phyloP scores from a whole-genome alignment of 1,139 yeast genomes.

The Nematodospora anomalae region DNA sequence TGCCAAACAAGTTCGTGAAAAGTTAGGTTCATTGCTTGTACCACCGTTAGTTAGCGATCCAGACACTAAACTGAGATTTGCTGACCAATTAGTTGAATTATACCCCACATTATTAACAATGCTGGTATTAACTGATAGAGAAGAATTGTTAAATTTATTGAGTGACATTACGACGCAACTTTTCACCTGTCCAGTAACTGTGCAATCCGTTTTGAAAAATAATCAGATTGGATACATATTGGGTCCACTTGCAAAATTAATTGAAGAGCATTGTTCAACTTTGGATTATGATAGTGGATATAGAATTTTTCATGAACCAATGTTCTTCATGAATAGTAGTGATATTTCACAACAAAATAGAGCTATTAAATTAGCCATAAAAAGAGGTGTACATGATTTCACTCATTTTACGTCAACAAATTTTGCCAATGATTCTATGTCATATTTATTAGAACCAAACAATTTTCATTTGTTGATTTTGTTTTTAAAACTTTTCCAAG shows the following conservation, averaged over 20 bases:
- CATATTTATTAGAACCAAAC: slow-evolving; percentile 25
- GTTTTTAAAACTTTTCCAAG: slow-evolving; percentile 54
- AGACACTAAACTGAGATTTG: slow-evolving; percentile 45
- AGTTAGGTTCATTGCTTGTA: slow-evolving; percentile 47
- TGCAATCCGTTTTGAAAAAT: slow-evolving; percentile 38
- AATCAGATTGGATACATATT: slow-evolving; percentile 43
- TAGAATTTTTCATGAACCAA: slow-evolving; percentile 23
- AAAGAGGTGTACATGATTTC: slow-evolving; percentile 42
- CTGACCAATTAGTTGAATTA: slow-evolving; percentile 52
- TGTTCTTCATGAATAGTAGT: slow-evolving; percentile 11
- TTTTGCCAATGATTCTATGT: slow-evolving; percentile 21
- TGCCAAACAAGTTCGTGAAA: slow-evolving; percentile 49
- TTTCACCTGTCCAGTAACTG: slow-evolving; percentile 63
- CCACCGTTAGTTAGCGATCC: slow-evolving; percentile 55
- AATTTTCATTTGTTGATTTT: slow-evolving; percentile 40
- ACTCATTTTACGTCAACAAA: slow-evolving; percentile 43
- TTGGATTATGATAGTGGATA: slow-evolving; percentile 27
- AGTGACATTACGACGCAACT: slow-evolving; percentile 60
- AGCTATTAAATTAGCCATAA: slow-evolving; percentile 32
- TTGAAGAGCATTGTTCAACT: slow-evolving; percentile 37
- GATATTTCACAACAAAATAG: slow-evolving; percentile 16
- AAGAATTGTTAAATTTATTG: slow-evolving; percentile 57
- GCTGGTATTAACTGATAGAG: slow-evolving; percentile 58
- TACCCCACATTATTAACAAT: slow-evolving; percentile 54
- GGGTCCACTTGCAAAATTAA: slow-evolving; percentile 48